phyloP scores from a whole-genome alignment of 441 rosid species.

The Pelargonium citronellum region DNA sequence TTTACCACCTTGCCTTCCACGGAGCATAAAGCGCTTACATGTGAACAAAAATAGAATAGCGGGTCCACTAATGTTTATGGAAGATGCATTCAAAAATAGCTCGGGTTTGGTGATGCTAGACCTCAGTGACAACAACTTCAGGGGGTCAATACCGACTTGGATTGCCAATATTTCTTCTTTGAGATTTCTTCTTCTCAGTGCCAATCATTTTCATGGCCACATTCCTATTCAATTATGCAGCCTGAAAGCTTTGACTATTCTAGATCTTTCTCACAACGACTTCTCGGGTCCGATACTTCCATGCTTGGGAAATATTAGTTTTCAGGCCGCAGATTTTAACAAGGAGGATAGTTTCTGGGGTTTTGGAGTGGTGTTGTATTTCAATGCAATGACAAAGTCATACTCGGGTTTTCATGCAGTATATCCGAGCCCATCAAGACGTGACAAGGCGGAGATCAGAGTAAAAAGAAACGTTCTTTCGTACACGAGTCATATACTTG shows the following conservation, averaged over 20 bases:
- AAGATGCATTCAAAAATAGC: neutral
- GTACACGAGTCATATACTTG: too few relatives aligned
- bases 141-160: slow-evolving; percentile 19
- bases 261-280: slow-evolving; percentile 23
- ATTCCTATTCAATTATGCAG: slow-evolving; percentile 13
- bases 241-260: slow-evolving; percentile 8
- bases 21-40: neutral
- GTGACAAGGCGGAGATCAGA: too few relatives aligned
- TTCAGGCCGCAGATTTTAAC: neutral
- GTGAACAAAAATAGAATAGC: slow-evolving; percentile 16
- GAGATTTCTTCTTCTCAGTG: slow-evolving; percentile 11
- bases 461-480: too few relatives aligned
- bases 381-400: too few relatives aligned
- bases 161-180: slow-evolving; percentile 12
- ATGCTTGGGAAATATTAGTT: slow-evolving; percentile 17
- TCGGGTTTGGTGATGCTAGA: slow-evolving; percentile 15
- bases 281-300: slow-evolving; percentile 21
- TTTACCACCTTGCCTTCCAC: slow-evolving; percentile 16
- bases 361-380: too few relatives aligned
- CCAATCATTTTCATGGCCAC: slow-evolving; percentile 1
- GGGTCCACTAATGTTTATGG: slow-evolving; percentile 15
- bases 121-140: slow-evolving; percentile 17
- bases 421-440: too few relatives aligned
- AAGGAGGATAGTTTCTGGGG: neutral
- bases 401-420: too few relatives aligned